These are phyloP conservation scores for Wickerhamiella nectarea DNA, from an alignment of 805 yeast genomes.

Conservation along the genomic window DNA sequence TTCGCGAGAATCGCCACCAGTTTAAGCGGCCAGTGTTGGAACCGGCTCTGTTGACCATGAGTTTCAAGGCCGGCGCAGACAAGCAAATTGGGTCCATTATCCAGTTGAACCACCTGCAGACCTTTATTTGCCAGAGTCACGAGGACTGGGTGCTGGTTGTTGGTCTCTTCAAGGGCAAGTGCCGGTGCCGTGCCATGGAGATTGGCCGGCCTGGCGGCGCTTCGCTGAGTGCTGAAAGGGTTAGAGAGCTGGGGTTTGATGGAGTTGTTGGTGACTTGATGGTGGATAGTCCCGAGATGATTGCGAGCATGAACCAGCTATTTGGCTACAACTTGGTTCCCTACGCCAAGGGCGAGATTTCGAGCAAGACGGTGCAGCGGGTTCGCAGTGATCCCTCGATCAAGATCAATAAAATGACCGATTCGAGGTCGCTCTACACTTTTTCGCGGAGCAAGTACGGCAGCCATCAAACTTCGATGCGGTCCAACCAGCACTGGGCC, in stretches of 20 bases:
- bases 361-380: neutral
- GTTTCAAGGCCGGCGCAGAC: neutral
- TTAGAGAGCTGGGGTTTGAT: conserved; percentile 53
- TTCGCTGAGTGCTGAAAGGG: conserved; percentile 20
- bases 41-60: neutral
- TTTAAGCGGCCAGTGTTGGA: conserved; percentile 1
- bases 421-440: neutral
- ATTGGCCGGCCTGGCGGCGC: neutral
- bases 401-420: neutral
- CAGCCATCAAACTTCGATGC: neutral
- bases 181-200: neutral
- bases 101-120: neutral
- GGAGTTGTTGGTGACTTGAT: conserved; percentile 63
- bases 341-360: neutral
- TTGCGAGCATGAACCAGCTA: conserved; percentile 9
- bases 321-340: neutral
- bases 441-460: neutral
- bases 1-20: neutral
- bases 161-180: neutral
- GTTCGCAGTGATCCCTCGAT: neutral
- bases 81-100: neutral
- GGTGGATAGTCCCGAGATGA: conserved; percentile 32
- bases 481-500: neutral
- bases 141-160: neutral
- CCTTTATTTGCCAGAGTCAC: conserved; percentile 3